Evolutionary conservation across 257 asterid species (phyloP).

Genomic region (Rubia yunnanensis): DNA sequence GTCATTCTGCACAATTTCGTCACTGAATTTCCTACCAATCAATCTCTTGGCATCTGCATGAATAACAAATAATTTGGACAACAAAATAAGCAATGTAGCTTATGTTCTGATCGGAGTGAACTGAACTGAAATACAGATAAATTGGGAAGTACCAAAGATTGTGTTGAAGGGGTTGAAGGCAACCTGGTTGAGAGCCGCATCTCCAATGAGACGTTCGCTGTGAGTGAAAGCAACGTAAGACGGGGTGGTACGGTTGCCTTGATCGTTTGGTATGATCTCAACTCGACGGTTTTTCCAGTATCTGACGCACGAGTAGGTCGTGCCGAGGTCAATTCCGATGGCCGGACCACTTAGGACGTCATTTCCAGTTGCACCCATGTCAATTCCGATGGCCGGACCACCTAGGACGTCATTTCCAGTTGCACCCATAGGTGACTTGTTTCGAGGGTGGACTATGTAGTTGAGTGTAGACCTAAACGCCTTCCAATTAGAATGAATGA

Average conservation of each 20-base stretch:
- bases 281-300: neutral
- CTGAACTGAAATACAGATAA: too few species aligned
- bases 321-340: neutral
- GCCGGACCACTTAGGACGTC: neutral
- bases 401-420: neutral
- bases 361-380: neutral
- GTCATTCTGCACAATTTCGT: neutral
- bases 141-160: neutral
- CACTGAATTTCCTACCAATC: neutral
- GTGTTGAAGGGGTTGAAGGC: neutral
- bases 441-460: too few species aligned
- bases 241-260: neutral
- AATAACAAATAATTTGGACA: too few species aligned
- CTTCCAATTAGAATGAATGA: too few species aligned
- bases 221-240: neutral
- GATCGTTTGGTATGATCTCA: neutral
- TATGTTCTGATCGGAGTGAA: too few species aligned
- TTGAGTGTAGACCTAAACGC: too few species aligned
- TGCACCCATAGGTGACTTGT: too few species aligned
- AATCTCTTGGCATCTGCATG: conserved; percentile 1
- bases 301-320: neutral
- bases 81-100: too few species aligned
- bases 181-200: neutral
- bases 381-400: neutral
- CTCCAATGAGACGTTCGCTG: neutral